These are phyloP conservation scores for Mucor circinelloides DNA, from an alignment of 371 early-diverging fungal species.

Conservation along the genomic window DNA sequence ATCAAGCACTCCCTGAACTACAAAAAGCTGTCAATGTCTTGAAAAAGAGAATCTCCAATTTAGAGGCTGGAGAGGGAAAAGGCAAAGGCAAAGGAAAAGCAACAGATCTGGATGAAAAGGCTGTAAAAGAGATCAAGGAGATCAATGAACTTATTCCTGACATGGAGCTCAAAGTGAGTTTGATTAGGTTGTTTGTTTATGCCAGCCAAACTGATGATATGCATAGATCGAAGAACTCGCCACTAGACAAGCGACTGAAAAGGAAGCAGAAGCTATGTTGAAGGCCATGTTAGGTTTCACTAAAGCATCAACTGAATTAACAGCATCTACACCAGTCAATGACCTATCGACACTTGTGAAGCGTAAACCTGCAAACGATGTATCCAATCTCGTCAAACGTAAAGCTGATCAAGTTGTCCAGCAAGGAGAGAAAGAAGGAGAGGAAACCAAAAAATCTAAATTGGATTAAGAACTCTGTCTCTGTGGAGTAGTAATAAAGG, in stretches of 20 bases:
- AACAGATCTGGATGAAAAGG: slow-evolving; percentile 10
- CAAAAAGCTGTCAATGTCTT: slow-evolving; percentile 60
- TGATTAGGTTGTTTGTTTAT: background rate
- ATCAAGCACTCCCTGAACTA: slow-evolving; percentile 63
- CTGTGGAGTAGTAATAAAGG: background rate
- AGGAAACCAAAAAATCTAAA: background rate
- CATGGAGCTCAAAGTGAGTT: slow-evolving; percentile 52
- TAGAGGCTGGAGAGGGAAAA: slow-evolving; percentile 41
- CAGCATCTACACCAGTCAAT: slow-evolving; percentile 35
- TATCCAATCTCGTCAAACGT: background rate
- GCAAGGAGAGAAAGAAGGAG: background rate
- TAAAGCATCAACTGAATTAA: slow-evolving; percentile 2
- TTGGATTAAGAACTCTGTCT: background rate
- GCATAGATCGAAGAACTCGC: slow-evolving; percentile 40
- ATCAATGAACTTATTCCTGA: slow-evolving; percentile 51
- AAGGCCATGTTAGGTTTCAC: slow-evolving; percentile 27
- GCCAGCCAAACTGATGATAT: too few relatives aligned
- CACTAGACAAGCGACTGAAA: slow-evolving; percentile 40
- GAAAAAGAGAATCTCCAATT: slow-evolving; percentile 40
- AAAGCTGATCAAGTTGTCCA: background rate
- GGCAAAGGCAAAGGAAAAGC: slow-evolving; percentile 36
- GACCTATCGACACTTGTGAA: slow-evolving; percentile 49
- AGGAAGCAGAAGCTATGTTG: slow-evolving; percentile 38
- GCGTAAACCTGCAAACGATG: slow-evolving; percentile 25
- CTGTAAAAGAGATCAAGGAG: slow-evolving; percentile 42